These are phyloP conservation scores for Irpex sp. DNA, from an alignment of 1,284 basidiomycete genomes.

Conservation along the genomic window DNA sequence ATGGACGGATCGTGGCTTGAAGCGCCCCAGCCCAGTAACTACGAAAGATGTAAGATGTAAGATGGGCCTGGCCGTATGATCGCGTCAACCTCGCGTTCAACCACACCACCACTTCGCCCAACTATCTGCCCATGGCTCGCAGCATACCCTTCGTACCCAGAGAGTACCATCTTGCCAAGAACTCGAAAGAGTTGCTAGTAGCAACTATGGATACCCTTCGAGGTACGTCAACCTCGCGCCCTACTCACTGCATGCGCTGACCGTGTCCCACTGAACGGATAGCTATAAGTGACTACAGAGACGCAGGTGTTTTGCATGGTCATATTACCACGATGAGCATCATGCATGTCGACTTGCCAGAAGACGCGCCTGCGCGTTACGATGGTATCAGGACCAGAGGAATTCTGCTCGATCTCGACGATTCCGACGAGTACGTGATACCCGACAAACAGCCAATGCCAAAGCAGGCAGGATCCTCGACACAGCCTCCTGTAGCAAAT, in stretches of 20 bases:
- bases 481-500: too few species aligned
- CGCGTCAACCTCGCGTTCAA: not conserved
- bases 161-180: not conserved
- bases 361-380: not conserved
- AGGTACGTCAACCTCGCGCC: constrained; percentile 1
- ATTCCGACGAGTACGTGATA: not conserved
- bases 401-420: constrained; percentile 4
- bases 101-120: not conserved
- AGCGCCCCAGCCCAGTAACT: not conserved
- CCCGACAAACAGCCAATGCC: not conserved
- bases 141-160: constrained; percentile 1
- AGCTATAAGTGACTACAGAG: not conserved
- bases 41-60: too few species aligned
- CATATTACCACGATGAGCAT: constrained; percentile 9
- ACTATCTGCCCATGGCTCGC: not conserved
- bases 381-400: not conserved
- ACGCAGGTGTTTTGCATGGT: constrained; percentile 7
- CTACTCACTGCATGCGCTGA: not conserved
- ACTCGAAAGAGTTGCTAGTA: not conserved
- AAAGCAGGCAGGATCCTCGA: not conserved
- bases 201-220: constrained; percentile 1
- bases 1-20: not conserved
- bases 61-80: too few species aligned
- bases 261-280: not conserved
- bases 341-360: constrained; percentile 3